Base-by-base conservation (phyloP, 176 grass and related monocot genomes). In the Oryza meridionalis region DNA sequence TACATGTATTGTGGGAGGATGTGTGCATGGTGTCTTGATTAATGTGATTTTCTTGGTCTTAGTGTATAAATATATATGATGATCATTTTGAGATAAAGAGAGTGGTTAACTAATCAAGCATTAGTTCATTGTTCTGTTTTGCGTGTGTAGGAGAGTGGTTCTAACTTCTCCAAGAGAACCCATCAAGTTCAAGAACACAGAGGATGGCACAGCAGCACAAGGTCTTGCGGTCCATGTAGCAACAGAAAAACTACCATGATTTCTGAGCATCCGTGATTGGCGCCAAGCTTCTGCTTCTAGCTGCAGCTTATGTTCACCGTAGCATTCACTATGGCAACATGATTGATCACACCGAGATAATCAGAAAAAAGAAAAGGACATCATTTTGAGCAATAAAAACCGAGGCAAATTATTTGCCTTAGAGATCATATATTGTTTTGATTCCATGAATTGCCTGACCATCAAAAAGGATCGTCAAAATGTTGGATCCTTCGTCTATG, bases 401-500 rank as follows among this genome's bases (percentile, higher is more conserved):
- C 5, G 2, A 37, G 7, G 7, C 35, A 35, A 37, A 37, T 0
- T 79, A 63, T 4, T 58, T 64, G 37, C 25, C 16, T 47, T n/a
- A 77, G 42, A 11, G 6, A 45, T 83, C 6, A 69, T 37, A 44
- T 65, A 35, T 45, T 29, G 3, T 55, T 35, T 37, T 50, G 38
- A 86, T 92, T 84, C 93, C 95, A 93, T 97, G 95, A 84, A 97
- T 93, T 38, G 92, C 95, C 67, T 94, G 88, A 40, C 82, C 90
- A 92, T 88, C 84, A 79, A 93, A 91, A 82, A 94, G 82, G 83
- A 94, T 93, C 73, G 86, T 91, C 44, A 98, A 85, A 86, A 93
- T 93, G 75, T 37, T 37, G 35, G 35, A 37, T 37, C 35, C 35
- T 37, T 37, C 35, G 35, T 6, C 35, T 37, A 37, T 37, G 35